Evolutionary conservation across 768 basidiomycete genomes (phyloP).

Genomic region (Russula abietina): DNA sequence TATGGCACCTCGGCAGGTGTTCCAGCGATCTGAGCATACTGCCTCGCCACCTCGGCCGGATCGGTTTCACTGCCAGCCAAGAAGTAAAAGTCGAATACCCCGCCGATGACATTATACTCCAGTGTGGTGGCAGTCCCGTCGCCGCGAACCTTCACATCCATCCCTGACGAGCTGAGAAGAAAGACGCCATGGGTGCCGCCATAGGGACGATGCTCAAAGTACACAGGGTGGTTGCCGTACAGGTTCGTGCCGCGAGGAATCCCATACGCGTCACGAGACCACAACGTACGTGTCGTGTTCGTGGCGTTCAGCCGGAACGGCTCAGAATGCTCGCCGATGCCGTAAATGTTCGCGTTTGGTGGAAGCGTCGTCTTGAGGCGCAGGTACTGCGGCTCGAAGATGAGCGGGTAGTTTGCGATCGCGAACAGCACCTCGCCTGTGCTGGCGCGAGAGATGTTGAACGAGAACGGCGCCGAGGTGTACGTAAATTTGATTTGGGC

Average conservation of each 20-base stretch:
- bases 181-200: conserved; percentile 63
- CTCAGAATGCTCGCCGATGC: conserved; percentile 70
- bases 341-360: conserved; percentile 61
- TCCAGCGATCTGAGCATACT: conserved; percentile 65
- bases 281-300: conserved; percentile 45
- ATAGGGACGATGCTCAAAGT: conserved; percentile 60
- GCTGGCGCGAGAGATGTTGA: conserved; percentile 46
- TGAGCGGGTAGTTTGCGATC: conserved; percentile 52
- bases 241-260: conserved; percentile 54
- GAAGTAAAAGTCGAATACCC: conserved; percentile 75
- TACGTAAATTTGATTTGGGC: conserved; percentile 55
- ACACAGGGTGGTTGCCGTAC: conserved; percentile 70
- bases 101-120: conserved; percentile 76
- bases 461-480: conserved; percentile 53
- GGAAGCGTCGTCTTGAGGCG: conserved; percentile 63
- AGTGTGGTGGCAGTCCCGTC: conserved; percentile 37
- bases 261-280: conserved; percentile 62
- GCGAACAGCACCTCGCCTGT: conserved; percentile 55
- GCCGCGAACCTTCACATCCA: conserved; percentile 59
- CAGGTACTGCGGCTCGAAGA: conserved; percentile 74
- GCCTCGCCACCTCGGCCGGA: conserved; percentile 52
- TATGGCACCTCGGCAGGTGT: conserved; percentile 66
- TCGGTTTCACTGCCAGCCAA: conserved; percentile 57
- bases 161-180: conserved; percentile 64
- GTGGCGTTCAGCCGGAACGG: conserved; percentile 49